These are phyloP conservation scores for Trypanosoma lewisi DNA, from an alignment of 208 protist genomes.

Conservation along the genomic window DNA sequence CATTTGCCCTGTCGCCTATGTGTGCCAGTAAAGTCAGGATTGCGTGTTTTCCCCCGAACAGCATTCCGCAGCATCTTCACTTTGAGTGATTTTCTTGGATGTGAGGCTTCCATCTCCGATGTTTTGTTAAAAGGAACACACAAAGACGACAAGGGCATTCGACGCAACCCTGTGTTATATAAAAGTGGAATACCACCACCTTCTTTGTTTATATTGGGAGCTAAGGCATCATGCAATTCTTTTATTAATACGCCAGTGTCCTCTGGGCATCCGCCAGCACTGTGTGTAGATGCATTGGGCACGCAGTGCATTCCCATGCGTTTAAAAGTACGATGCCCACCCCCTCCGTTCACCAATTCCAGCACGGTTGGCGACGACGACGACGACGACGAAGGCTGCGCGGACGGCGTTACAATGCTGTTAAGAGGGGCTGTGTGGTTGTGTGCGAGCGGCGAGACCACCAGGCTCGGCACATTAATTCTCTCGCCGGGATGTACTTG, in stretches of 20 bases:
- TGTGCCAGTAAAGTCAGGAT: slow-evolving; percentile 1
- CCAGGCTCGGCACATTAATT: too few relatives aligned
- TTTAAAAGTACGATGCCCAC: slow-evolving; percentile 20
- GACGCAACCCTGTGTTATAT: slow-evolving; percentile 4
- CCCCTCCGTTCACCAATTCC: not conserved
- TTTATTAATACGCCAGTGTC: not conserved
- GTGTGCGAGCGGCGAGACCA: not conserved
- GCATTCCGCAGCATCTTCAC: too few relatives aligned
- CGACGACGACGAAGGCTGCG: not conserved
- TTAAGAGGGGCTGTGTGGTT: not conserved
- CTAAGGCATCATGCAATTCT: not conserved
- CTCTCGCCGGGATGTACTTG: not conserved
- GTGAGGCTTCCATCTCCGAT: too few relatives aligned
- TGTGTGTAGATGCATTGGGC: slow-evolving; percentile 3
- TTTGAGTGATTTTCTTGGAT: not conserved
- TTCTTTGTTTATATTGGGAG: not conserved
- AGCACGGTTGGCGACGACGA: not conserved
- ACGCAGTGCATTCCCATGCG: slow-evolving; percentile 17
- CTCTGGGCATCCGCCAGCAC: not conserved
- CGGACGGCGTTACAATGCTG: not conserved
- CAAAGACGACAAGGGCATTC: not conserved
- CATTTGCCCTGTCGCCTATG: slow-evolving; percentile 5
- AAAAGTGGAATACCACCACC: not conserved
- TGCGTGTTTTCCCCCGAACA: not conserved
- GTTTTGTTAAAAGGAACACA: too few relatives aligned